Evolutionary conservation across 192 early-diverging fungal genomes (phyloP), one percentile per base, ranked within the genome.

Genomic region (Linnemannia elongata): DNA sequence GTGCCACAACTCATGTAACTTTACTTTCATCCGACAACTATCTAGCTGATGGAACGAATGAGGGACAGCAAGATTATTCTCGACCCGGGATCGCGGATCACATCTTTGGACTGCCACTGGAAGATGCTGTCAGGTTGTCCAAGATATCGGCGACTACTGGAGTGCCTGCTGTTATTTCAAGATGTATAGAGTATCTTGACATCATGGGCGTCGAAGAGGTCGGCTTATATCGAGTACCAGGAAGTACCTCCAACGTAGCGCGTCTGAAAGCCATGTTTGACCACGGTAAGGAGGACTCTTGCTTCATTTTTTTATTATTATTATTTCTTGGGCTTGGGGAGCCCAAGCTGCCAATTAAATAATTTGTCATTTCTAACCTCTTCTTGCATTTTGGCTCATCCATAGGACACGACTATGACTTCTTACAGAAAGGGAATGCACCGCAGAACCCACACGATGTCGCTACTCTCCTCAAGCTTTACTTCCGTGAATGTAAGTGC

Each of bases 391-490:
- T 33, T 66, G 30, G 35, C 30, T n/a, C 60, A 4, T 12, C 10
- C 30, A 20, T 71, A 87, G 85, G 85, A 22, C 70, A 76, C 54
- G 92, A 93, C 72, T 82, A 90, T 70, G 91, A 93, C 82, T 90
- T 93, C 76, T 72, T 84, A 45, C 79, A 82, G 55, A 87, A 87
- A 54, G 85, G 85, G 7, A 80, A 87, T 33, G 85, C 83, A 15
- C 82, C 80, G 7, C 88, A 90, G 38, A 91, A 92, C 44, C 91
- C 92, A 10, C 90, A 93, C 49, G 90, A 91, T 36, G 92, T 92
- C 10, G 91, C 89, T 13, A 88, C 91, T 5, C 71, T 93, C 42
- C 79, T 93, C 18, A 93, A 93, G 63, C 85, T 92, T 49, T 93
- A 92, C 55, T 77, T 93, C 8, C 84, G 92, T 60, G 91, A 93